Base-by-base conservation (phyloP, 306 rosid genomes). In the Cicer arietinum region DNA sequence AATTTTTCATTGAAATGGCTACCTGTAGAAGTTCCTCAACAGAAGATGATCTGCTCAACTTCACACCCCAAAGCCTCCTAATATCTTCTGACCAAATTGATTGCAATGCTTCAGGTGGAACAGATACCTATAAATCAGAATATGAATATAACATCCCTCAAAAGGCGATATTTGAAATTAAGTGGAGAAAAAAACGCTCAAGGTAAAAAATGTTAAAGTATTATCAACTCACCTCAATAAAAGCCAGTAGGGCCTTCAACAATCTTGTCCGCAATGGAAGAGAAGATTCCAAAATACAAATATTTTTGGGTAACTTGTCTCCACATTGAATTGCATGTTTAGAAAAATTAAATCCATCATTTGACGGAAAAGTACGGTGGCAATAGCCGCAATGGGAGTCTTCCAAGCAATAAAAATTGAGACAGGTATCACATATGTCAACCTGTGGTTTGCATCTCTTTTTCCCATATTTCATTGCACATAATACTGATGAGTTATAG, bases 21-120 rank as follows among this genome's bases (percentile, higher is more conserved):
- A 94, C 99, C 97, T 90, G 88, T 62, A 94, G 76, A 76, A 90
- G 85, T 76, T 91, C 96, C 57, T 92, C 95, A 39, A 70, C 68
- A 8, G 96, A 83, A 62, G 86, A 82, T 77, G 99, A 84, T 16
- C 65, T 76, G 83, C 83, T 85, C 84, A 94, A 78, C 80, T 85
- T 94, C 80, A 71, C 76, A 73, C 93, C 91, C 99, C 97, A 94
- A 20, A 61, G 77, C 81, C 77, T 82, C 79, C 95, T 83, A 67
- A 37, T 70, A 65, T 89, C 93, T 79, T 84, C 88, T 12, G 84
- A 87, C 99, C 99, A 94, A 81, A 73, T 84, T 16, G 88, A 86
- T 44, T 79, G 88, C 53, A 94, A 85, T 60, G 99, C 92, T 83
- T 94, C 97, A 3, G 68, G 87, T 8, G 91, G 96, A 69, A 88